Evolutionary conservation across 1,284 basidiomycete genomes (phyloP), one percentile per base, ranked within the genome.

Genomic region (Uromyces viciae-fabae): DNA sequence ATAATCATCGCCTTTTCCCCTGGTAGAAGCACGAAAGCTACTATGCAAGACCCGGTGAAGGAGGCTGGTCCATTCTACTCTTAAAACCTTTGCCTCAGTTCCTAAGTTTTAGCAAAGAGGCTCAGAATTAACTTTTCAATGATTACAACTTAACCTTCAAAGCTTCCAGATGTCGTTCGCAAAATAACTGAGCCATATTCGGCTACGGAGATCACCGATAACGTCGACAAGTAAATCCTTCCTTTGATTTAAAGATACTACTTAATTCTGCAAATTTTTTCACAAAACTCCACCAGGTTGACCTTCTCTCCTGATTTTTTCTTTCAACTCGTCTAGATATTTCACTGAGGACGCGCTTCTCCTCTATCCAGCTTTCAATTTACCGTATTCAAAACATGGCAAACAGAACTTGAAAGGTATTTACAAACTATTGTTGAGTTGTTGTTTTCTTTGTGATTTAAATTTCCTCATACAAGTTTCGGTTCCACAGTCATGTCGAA

Each of bases 311-410:
- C 43, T 42, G 7, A 8, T 66, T 60, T n/a, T 2, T 66, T 33
- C 5, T 42, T 42, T 43, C 19, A n/a, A 42, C 19, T 60, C n/a
- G 9, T 46, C n/a, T 25, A 79, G 77, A 25, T 79, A 79, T 62
- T 79, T 79, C 31, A 79, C 77, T 38, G 54, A 79, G 8, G 68
- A 79, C 72, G 66, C 77, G 0, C 72, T 71, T 22, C 40, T 79
- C 11, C 68, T 60, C 31, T 62, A 79, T 31, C 68, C 77, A 40
- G 2, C 72, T 22, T 8, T 79, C 25, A 79, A 71, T 56, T 68
- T 72, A 38, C 77, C 77, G 17, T 31, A 38, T 38, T 58, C 54
- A 25, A 56, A 43, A 28, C 52, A 72, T 33, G 77, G 77, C 11
- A 71, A 42, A 80, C 56, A 36, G 1, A 46, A 73, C 22, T 22